A percentile compares a stretch with the other conserved stretches of the same genome.
phyloP scores from a whole-genome alignment of 352 stramenopile species.

The Globisporangium irregulare region DNA sequence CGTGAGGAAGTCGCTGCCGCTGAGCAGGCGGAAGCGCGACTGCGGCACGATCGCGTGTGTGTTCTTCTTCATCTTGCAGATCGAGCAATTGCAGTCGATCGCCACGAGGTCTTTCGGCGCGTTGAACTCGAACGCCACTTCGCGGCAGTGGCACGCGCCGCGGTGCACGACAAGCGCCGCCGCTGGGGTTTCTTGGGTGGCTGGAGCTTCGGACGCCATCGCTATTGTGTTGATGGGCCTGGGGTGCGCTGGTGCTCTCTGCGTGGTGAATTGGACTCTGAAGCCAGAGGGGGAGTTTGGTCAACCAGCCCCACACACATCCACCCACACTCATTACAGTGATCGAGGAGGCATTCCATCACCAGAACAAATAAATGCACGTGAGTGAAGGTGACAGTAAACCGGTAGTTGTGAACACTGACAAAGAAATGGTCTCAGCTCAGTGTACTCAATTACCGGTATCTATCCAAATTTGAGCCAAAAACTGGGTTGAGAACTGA shows the following conservation, averaged over 20 bases:
- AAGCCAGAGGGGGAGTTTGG: background rate
- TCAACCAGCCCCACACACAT: background rate
- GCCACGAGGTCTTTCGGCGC: slow-evolving; percentile 49
- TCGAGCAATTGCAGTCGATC: slow-evolving; percentile 83
- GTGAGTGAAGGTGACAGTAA: background rate
- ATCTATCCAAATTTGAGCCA: no score
- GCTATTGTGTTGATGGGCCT: background rate
- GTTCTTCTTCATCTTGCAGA: slow-evolving; percentile 83
- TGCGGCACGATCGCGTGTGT: slow-evolving; percentile 62
- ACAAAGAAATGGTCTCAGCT: no score
- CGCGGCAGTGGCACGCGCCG: slow-evolving; percentile 68
- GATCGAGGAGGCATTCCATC: background rate
- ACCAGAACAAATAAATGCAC: background rate
- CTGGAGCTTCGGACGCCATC: background rate
- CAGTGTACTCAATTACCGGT: no score
- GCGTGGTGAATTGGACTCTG: background rate
- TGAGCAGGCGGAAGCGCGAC: slow-evolving; percentile 50
- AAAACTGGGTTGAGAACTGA: no score
- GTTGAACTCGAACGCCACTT: slow-evolving; percentile 70
- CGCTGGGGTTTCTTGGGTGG: no score
- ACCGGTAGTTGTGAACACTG: no score
- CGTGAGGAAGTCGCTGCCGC: slow-evolving; percentile 45
- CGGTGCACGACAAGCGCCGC: slow-evolving; percentile 31
- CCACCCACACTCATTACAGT: background rate
- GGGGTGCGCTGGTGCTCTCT: background rate